Evolutionary conservation across 2,329 filamentous ascomycete genomes (phyloP), one percentile per base, ranked within the genome.

Genomic region (Sporothrix variecibatus): DNA sequence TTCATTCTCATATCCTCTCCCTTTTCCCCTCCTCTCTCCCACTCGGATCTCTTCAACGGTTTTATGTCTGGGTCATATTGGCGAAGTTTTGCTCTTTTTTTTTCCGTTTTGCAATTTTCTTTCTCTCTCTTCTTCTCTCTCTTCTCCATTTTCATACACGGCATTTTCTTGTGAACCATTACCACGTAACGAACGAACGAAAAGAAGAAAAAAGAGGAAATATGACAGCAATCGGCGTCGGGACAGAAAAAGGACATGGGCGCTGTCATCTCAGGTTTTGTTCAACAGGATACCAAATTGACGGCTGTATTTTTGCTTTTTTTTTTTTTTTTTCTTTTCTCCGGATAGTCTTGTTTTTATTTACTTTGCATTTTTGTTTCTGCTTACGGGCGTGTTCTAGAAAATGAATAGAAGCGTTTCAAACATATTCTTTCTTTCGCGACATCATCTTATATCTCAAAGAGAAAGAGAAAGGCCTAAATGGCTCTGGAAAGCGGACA

Each of bases 271-370:
- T 34, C n/a, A 56, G 67, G 72, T 46, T 73, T 73, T 73, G 72
- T 69, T 73, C 72, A 73, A 73, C 64, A 73, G 72, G 64, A 69
- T 73, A 73, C 72, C 64, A 73, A 69, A 69, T 69, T 53, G 67
- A 69, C 67, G 67, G 67, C 28, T 56, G 26, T 69, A 53, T 69
- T 53, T 69, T 23, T n/a, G 17, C 8, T 23, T 23, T 43, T 6
- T 38, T n/a, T 11, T 9, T 2, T 20, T 38, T n/a, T n/a, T n/a
- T n/a, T n/a, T n/a, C n/a, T n/a, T n/a, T n/a, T n/a, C n/a, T n/a
- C n/a, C n/a, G n/a, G n/a, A 34, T 34, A 34, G 34, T 34, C 2
- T 34, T 34, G 34, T 2, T 12, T 28, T 49, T 23, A 3, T 26
- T 31, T 51, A 5, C 23, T 11, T 53, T 31, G 12, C 28, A n/a